phyloP scores from a whole-genome alignment of 2,329 filamentous ascomycete species.

The Exserohilum rostratum region DNA sequence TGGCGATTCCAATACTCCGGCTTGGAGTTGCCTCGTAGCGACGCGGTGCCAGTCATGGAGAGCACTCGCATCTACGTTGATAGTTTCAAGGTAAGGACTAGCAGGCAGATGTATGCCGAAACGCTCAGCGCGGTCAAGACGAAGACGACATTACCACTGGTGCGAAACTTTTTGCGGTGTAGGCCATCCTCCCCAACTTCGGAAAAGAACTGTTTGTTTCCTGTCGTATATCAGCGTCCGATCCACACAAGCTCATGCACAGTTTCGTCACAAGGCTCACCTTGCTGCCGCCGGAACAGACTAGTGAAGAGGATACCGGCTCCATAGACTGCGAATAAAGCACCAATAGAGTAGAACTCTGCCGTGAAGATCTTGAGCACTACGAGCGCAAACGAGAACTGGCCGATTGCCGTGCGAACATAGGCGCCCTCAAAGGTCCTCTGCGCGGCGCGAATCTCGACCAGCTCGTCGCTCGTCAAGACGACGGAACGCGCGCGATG shows the following conservation, averaged over 20 bases:
- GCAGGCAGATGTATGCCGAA: slow-evolving; percentile 65
- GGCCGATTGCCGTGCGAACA: slow-evolving; percentile 88
- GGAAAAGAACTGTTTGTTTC: slow-evolving; percentile 91
- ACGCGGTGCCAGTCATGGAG: not conserved
- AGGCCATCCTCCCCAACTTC: slow-evolving; percentile 65
- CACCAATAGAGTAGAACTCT: slow-evolving; percentile 97
- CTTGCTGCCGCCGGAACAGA: slow-evolving; percentile 84
- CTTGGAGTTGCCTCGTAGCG: not conserved
- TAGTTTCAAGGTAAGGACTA: slow-evolving; percentile 64
- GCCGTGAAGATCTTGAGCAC: slow-evolving; percentile 96
- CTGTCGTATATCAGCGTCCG: slow-evolving; percentile 26
- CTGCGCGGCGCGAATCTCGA: slow-evolving; percentile 93
- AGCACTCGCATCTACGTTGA: slow-evolving; percentile 6
- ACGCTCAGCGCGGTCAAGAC: slow-evolving; percentile 67
- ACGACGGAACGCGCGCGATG: slow-evolving; percentile 85
- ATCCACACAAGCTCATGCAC: not conserved
- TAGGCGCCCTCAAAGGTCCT: slow-evolving; percentile 98
- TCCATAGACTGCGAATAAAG: slow-evolving; percentile 91
- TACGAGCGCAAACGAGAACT: slow-evolving; percentile 93
- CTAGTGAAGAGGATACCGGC: slow-evolving; percentile 82
- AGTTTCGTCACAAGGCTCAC: slow-evolving; percentile 17
- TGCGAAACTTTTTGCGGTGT: slow-evolving; percentile 66
- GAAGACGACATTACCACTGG: slow-evolving; percentile 69
- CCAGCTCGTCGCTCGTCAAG: slow-evolving; percentile 81
- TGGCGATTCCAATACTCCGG: not conserved